These are phyloP conservation scores for Umbellularia californica DNA, from an alignment of 164 flowering plant genomes.

Conservation along the genomic window DNA sequence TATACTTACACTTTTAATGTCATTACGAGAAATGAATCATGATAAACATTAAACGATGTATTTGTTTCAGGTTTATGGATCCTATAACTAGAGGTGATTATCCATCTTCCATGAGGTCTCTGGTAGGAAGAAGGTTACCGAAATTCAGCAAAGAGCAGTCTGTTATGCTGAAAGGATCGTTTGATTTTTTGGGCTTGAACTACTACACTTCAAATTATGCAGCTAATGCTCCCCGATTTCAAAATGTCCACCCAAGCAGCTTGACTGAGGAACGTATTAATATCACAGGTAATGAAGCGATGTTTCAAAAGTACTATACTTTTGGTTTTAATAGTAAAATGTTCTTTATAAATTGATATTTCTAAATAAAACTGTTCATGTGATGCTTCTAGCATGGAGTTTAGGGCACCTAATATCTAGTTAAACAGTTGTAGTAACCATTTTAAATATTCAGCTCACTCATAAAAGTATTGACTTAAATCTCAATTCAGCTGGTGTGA, in stretches of 20 bases:
- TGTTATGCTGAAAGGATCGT: slow-evolving; percentile 25
- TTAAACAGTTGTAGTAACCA: no score
- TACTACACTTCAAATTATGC: slow-evolving; percentile 45
- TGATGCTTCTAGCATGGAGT: no score
- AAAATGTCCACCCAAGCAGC: slow-evolving; percentile 10
- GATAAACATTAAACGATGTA: no score
- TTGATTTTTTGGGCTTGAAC: slow-evolving; percentile 40
- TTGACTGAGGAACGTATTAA: slow-evolving; percentile 16
- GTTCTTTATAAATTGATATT: no score
- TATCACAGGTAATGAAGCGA: slow-evolving; percentile 15
- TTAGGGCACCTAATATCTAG: no score
- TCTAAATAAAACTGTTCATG: no score
- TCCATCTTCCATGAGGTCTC: slow-evolving; percentile 37
- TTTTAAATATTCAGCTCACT: no score
- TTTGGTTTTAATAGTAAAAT: neutral
- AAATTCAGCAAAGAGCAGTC: slow-evolving; percentile 40
- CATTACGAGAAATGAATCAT: no score
- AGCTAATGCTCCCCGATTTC: neutral
- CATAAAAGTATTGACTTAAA: no score
- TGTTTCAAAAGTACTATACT: neutral
- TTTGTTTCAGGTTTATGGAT: slow-evolving; percentile 39
- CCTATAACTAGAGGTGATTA: slow-evolving; percentile 49
- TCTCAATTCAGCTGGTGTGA: no score
- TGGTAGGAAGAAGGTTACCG: slow-evolving; percentile 42
- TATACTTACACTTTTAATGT: no score